Evolutionary conservation across 2,329 filamentous ascomycete species (phyloP).

Genomic region (Cercospora sesami): DNA sequence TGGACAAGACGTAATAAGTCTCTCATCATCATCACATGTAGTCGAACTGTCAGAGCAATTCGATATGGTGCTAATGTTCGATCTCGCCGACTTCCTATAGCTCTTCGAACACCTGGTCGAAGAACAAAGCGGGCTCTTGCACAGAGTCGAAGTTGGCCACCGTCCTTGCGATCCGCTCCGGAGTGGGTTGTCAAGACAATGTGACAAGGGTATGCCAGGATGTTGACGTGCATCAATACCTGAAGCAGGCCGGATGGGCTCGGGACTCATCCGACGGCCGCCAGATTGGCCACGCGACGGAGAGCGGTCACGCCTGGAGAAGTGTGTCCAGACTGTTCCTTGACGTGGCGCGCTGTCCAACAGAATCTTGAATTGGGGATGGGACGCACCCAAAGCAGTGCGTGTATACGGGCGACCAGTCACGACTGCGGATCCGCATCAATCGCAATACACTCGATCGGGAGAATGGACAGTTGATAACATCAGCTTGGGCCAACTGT

Average conservation of each 20-base stretch:
- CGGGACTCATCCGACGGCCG: background rate
- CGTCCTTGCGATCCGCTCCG: background rate
- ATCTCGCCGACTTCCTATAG: background rate
- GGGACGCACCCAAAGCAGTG: background rate
- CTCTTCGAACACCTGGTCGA: background rate
- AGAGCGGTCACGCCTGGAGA: background rate
- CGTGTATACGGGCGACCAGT: background rate
- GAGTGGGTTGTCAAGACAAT: background rate
- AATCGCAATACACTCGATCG: background rate
- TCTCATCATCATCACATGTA: background rate
- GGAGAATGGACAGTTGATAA: background rate
- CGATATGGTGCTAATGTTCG: background rate
- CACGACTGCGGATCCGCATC: background rate
- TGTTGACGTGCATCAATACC: slow-evolving; percentile 3
- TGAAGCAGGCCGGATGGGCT: slow-evolving; percentile 10
- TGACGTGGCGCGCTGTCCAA: background rate
- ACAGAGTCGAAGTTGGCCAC: slow-evolving; percentile 2
- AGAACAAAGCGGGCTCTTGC: background rate
- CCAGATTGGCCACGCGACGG: slow-evolving; percentile 4
- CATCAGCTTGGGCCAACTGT: background rate
- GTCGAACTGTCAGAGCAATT: background rate
- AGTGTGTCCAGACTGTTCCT: background rate
- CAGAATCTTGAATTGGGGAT: background rate
- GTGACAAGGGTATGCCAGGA: slow-evolving; percentile 10
- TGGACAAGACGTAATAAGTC: background rate